A percentile compares a stretch with the other conserved stretches of the same genome.
Evolutionary conservation across 2,329 filamentous ascomycete species (phyloP).

Genomic region (Colletotrichum sp.): DNA sequence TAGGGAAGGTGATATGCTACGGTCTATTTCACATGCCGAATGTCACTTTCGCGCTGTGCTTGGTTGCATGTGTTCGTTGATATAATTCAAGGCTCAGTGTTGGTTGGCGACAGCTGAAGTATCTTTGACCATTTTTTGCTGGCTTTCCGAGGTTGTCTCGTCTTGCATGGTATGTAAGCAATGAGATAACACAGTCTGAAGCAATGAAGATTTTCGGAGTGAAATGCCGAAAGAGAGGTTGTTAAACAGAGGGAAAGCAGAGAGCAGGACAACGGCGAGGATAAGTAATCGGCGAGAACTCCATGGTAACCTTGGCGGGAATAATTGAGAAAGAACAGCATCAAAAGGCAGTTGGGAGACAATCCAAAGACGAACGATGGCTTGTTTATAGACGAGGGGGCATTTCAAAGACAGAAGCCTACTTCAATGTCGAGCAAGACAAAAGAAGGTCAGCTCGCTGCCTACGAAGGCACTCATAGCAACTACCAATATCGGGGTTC

Average conservation of each 20-base stretch:
- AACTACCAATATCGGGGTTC: neutral
- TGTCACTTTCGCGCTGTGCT: neutral
- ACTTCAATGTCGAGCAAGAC: neutral
- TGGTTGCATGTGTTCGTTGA: neutral
- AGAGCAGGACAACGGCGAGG: neutral
- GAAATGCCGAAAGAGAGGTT: neutral
- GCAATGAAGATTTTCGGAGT: neutral
- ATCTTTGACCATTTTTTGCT: neutral
- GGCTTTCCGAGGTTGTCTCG: neutral
- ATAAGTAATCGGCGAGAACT: neutral
- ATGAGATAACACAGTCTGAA: neutral
- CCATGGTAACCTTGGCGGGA: neutral
- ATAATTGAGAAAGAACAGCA: neutral
- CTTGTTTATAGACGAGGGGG: neutral
- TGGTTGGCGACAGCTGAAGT: neutral
- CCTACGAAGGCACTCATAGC: neutral
- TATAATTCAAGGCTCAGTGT: neutral
- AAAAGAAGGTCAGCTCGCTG: neutral
- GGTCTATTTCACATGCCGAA: neutral
- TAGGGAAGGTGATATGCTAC: neutral
- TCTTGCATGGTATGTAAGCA: neutral
- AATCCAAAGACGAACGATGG: neutral
- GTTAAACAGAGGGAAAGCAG: neutral
- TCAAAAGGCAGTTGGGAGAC: neutral
- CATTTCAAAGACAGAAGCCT: neutral